phyloP scores from a whole-genome alignment of 495 filamentous ascomycete genomes.

The Niebla homalea region DNA sequence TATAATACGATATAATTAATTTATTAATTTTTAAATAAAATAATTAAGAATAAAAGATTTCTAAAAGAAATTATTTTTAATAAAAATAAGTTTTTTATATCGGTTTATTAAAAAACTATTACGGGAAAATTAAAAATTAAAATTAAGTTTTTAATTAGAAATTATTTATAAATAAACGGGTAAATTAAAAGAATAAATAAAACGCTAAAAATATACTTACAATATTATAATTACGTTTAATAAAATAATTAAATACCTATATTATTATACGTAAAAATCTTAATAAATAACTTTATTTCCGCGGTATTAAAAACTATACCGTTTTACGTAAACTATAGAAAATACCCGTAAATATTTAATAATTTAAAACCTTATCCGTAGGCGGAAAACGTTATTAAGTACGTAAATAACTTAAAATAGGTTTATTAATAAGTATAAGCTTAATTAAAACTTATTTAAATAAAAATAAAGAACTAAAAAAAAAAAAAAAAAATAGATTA shows the following conservation, averaged over 20 bases:
- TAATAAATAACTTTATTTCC: background rate
- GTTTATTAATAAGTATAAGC: background rate
- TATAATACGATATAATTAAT: constrained; percentile 1
- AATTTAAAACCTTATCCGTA: background rate
- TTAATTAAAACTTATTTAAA: background rate
- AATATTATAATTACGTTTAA: background rate
- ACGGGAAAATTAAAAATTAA: background rate
- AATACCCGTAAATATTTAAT: background rate
- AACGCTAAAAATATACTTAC: background rate
- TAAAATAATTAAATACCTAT: background rate
- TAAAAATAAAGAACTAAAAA: background rate
- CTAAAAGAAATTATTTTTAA: background rate
- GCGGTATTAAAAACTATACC: background rate
- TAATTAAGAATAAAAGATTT: background rate
- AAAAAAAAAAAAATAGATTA: background rate
- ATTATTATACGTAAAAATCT: background rate
- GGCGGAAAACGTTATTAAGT: background rate
- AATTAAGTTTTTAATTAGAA: background rate
- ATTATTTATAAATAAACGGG: constrained; percentile 3
- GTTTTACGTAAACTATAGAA: constrained; percentile 1
- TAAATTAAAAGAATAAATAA: constrained; percentile 5
- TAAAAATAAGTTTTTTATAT: background rate
- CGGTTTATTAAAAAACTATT: constrained; percentile 1
- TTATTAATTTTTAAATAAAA: constrained; percentile 1
- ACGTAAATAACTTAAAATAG: background rate